phyloP scores from a whole-genome alignment of 2,329 filamentous ascomycete genomes.

The Plectosphaerella cucumerina region DNA sequence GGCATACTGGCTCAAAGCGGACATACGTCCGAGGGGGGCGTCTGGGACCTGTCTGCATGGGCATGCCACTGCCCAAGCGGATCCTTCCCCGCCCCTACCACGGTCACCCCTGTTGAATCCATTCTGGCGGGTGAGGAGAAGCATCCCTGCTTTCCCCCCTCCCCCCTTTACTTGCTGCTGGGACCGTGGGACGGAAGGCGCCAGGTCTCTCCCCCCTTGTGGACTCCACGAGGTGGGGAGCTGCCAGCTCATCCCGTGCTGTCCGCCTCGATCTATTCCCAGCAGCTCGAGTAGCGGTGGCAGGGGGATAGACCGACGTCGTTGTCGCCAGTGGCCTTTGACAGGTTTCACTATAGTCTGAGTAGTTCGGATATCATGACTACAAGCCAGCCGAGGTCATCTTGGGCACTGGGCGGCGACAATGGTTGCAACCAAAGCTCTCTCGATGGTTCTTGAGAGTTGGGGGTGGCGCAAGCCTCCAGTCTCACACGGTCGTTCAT shows the following conservation, averaged over 20 bases:
- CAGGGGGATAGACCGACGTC: no score
- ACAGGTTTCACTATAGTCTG: no score
- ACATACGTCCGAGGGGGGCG: constrained; percentile 1
- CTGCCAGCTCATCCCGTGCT: background rate
- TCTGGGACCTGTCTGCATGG: background rate
- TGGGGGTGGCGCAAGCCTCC: no score
- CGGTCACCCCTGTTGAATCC: background rate
- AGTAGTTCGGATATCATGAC: no score
- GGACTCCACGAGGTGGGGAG: background rate
- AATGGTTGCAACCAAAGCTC: no score
- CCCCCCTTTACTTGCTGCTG: background rate
- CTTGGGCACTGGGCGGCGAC: no score
- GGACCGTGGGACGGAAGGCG: background rate
- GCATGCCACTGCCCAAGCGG: background rate
- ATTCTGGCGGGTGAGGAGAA: background rate
- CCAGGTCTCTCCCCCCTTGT: no score
- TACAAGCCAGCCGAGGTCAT: no score
- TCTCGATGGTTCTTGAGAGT: no score
- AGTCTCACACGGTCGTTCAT: no score
- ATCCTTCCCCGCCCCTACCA: constrained; percentile 3
- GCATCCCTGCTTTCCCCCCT: background rate
- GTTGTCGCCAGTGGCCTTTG: no score
- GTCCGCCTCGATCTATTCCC: background rate
- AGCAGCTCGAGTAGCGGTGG: no score
- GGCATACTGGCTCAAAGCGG: background rate